These are phyloP conservation scores for Canavalia ensiformis DNA, from an alignment of 306 rosid genomes.

Conservation along the genomic window DNA sequence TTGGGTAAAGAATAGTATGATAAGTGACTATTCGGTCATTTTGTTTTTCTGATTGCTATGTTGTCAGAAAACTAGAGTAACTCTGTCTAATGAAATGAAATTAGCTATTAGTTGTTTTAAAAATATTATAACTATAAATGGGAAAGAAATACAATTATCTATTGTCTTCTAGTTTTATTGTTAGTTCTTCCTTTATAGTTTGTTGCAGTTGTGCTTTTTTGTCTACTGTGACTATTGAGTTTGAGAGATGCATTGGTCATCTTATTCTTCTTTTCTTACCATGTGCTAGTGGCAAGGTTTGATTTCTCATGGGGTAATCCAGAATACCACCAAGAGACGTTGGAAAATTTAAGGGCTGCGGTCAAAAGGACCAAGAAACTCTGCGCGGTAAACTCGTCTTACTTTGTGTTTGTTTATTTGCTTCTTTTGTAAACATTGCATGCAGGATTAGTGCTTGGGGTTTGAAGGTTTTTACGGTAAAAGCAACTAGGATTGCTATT, in stretches of 20 bases:
- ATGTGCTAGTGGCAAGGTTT: slow-evolving; percentile 72
- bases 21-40: not conserved
- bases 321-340: slow-evolving; percentile 80
- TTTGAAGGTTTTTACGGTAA: not conserved
- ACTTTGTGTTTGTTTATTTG: slow-evolving; percentile 12
- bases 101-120: not conserved
- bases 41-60: not conserved
- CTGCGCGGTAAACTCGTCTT: slow-evolving; percentile 64
- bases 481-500: not conserved
- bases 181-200: not conserved
- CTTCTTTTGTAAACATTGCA: not conserved
- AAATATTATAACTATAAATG: not conserved
- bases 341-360: slow-evolving; percentile 70
- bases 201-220: not conserved
- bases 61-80: not conserved
- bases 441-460: not conserved
- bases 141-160: not conserved
- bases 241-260: not conserved
- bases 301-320: slow-evolving; percentile 81
- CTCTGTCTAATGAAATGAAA: not conserved
- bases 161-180: not conserved
- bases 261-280: slow-evolving; percentile 22
- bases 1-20: not conserved
- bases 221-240: slow-evolving; percentile 20
- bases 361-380: slow-evolving; percentile 68